Percentiles rank a stretch among this genome's conserved stretches.
These are phyloP conservation scores for Shiraia sp. DNA, from an alignment of 2,329 filamentous ascomycete genomes.

Conservation along the genomic window DNA sequence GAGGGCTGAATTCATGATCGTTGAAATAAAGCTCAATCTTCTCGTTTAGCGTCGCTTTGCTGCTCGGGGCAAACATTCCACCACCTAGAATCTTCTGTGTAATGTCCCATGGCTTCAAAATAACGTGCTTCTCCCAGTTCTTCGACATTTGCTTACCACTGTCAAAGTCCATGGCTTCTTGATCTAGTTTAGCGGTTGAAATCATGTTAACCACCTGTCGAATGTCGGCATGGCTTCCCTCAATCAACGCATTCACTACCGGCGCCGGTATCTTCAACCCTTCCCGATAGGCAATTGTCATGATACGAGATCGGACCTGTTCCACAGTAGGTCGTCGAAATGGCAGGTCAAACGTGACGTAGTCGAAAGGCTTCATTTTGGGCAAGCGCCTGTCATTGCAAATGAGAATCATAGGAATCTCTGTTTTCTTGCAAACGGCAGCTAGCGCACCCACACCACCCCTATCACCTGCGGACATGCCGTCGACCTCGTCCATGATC, in stretches of 20 bases:
- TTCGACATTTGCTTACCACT: constrained; percentile 93
- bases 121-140: constrained; percentile 96
- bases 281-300: constrained; percentile 93
- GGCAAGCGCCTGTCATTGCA: constrained; percentile 92
- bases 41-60: constrained; percentile 88
- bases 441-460: constrained; percentile 94
- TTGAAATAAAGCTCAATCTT: constrained; percentile 99
- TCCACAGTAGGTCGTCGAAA: constrained; percentile 91
- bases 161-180: constrained; percentile 77
- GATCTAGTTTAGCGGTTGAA: constrained; percentile 87
- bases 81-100: constrained; percentile 88
- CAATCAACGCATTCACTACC: constrained; percentile 90
- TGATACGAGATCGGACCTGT: constrained; percentile 87
- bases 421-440: constrained; percentile 91
- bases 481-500: constrained; percentile 99
- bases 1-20: constrained; percentile 93
- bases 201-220: constrained; percentile 99
- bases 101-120: constrained; percentile 98
- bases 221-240: constrained; percentile 94
- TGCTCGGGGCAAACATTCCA: constrained; percentile 80
- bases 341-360: constrained; percentile 78
- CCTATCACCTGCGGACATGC: constrained; percentile 96
- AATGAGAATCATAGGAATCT: constrained; percentile 93
- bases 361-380: constrained; percentile 99
- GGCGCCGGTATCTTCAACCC: constrained; percentile 79